Base-by-base conservation (phyloP, 495 filamentous ascomycete species). In the Neurospora sp. region DNA sequence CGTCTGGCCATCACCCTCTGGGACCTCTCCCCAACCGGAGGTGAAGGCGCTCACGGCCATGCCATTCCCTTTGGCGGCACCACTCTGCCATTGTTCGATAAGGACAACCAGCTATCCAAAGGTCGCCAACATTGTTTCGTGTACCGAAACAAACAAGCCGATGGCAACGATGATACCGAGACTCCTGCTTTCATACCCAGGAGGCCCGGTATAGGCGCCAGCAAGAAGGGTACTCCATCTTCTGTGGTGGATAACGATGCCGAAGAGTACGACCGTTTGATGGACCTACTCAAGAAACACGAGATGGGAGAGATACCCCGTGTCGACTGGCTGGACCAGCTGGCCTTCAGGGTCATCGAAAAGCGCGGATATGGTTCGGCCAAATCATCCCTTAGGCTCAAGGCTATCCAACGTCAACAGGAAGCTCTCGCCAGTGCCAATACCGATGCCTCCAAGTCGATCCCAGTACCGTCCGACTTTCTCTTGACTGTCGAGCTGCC, bases 231-330 rank as follows among this genome's bases (percentile, higher is more conserved):
- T 82, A 73, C 27, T 74, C 81, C 70, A 70, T 65, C 53, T 17
- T 65, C 53, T 7, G 83, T 35, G 6, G 70, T 74, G 70, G 87
- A 86, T 82, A 90, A 82, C 70, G 91, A 93, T 76, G 87, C 88
- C 41, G 84, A 90, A 45, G 94, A 98, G 80, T 82, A 95, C 59
- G 92, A 96, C 73, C 85, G 94, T 17, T 84, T 98, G 53, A 93
- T 97, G 78, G 90, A 89, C 70, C 77, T 98, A 68, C 91, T 99
- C 76, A 99, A 99, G 83, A 96, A 97, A 80, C 96, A 98, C 76
- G 96, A 99, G 79, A 96, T 98, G 90, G 93, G 93, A 31, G 95
- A 98, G 76, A 94, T 99, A 16, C 90, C 92, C 3, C 87, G 92
- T 17, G 91, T 96, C 61, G 94, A 96, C 78, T 98, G 96, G 96